Conservation (phyloP, 78 protist genomes). For the Pirum gemmata region DNA sequence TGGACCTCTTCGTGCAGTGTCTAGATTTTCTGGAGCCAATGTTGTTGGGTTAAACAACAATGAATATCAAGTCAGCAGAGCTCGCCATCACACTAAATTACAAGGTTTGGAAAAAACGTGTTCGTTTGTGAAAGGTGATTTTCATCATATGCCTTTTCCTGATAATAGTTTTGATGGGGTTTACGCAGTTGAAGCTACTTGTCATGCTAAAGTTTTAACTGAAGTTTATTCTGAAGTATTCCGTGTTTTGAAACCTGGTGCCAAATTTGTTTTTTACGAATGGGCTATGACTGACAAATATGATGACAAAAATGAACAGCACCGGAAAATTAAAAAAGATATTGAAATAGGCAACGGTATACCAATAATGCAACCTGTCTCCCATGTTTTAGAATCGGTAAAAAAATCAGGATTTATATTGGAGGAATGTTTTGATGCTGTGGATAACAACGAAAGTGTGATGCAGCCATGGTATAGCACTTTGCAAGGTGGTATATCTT, state of each 20-base stretch:
- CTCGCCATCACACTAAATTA: background rate
- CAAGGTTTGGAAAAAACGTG: constrained; percentile 53
- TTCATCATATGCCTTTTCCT: constrained; percentile 64
- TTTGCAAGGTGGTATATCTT: background rate
- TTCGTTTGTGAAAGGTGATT: constrained; percentile 65
- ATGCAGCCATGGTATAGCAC: constrained; percentile 56
- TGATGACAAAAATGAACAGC: constrained; percentile 56
- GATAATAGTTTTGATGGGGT: constrained; percentile 72
- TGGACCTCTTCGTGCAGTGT: constrained; percentile 77
- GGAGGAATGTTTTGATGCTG: constrained; percentile 38
- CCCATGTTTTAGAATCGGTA: constrained; percentile 47
- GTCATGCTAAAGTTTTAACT: constrained; percentile 77
- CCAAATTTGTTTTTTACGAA: constrained; percentile 69
- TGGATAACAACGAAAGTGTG: background rate
- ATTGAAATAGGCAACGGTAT: constrained; percentile 77
- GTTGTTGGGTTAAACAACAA: constrained; percentile 77
- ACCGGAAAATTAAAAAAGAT: constrained; percentile 61
- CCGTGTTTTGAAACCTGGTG: constrained; percentile 82
- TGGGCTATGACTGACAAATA: constrained; percentile 75
- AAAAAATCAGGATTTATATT: constrained; percentile 70
- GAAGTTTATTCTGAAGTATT: constrained; percentile 61
- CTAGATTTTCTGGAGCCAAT: constrained; percentile 74
- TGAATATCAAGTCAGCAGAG: constrained; percentile 69
- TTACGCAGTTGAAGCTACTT: constrained; percentile 80
- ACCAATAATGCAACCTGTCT: constrained; percentile 60